Base-by-base conservation (phyloP, 73 alveolate genomes). In the Paramecium bursaria region DNA sequence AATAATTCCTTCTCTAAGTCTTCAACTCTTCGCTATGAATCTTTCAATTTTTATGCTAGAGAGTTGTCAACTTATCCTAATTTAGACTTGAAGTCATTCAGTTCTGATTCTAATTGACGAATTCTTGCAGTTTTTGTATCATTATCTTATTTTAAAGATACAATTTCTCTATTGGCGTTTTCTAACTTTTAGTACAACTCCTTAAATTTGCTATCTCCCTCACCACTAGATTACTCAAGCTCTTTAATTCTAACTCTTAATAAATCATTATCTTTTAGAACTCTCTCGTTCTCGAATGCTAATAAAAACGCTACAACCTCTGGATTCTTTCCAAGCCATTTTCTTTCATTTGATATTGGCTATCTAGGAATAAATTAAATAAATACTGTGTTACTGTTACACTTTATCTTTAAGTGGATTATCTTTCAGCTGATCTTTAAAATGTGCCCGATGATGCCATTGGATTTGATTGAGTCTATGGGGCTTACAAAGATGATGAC, bases 281-380 rank as follows among this genome's bases (percentile, higher is more conserved):
- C 10, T 57, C 76, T 57, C 21, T 57, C 76, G 33, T 57, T 57
- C 33, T 57, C 76, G 17, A 57, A 29, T 3, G 76, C 76, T 15
- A 57, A 57, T 57, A 57, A 57, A 30, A 57, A 57, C 19, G 51
- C 27, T 1, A 57, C 76, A 27, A 57, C 76, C 19, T 29, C 76
- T 57, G 76, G 76, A 57, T 57, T 57, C n/a, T 57, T 57, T 5
- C 76, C 76, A 10, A 57, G 33, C 76, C 76, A 57, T 42, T 57
- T 29, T 57, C 76, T 57, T 30, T 57, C 52, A 27, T 48, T 30
- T 29, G 76, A 30, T 23, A 50, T 48, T 30, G 76, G 76, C 6
- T 48, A 50, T 11, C 76, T 57, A 57, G 7, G n/a, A n/a, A n/a
- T n/a, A n/a, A n/a, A n/a, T n/a, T n/a, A n/a, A n/a, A n/a, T n/a